Evolutionary conservation across 1,139 yeast species (phyloP), one percentile per base, ranked within the genome.

Genomic region (Protomyces macrosporus): DNA sequence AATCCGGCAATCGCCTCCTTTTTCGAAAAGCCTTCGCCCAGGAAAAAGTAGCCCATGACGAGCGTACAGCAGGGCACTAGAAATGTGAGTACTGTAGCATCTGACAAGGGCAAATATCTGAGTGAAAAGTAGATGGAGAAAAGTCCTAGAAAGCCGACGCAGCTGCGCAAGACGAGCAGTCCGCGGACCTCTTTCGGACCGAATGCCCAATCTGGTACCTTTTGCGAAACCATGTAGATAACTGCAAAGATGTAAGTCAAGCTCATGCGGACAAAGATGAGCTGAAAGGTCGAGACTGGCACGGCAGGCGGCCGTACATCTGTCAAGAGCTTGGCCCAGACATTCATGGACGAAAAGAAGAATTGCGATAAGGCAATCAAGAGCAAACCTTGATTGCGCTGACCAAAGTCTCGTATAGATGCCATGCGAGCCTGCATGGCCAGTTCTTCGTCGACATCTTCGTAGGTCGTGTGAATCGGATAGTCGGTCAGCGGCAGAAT

Each of bases 41-140:
- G 75, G 9, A 87, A 72, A 2, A 83, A 70, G 81, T 85, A 85
- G 0, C 97, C 96, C 65, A 87, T 75, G 45, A 89, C 76, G 0
- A 90, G 89, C 0, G 96, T 87, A 33, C 87, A 81, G 67, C 88
- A 81, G 0, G 97, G 97, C 0, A 85, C 79, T 69, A 90, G 75
- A 70, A 90, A 90, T 0, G 95, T 84, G 64, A 90, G 85, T 14
- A 89, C 87, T 0, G 88, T 86, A 0, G 95, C 90, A 68, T 85
- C 88, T 57, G 90, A 84, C n/a, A 88, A 80, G 64, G 89, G 83
- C 56, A 90, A 78, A 72, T 87, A 88, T 23, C 84, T 81, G 67
- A 90, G 77, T 1, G 96, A 84, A 72, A 80, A 88, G 73, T 89
- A 90, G 71, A 86, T 75, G 2, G 90, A 86, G 72, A 86, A 86